These are phyloP conservation scores for Musa beccarii DNA, from an alignment of 176 grass and related monocot genomes.

Conservation along the genomic window DNA sequence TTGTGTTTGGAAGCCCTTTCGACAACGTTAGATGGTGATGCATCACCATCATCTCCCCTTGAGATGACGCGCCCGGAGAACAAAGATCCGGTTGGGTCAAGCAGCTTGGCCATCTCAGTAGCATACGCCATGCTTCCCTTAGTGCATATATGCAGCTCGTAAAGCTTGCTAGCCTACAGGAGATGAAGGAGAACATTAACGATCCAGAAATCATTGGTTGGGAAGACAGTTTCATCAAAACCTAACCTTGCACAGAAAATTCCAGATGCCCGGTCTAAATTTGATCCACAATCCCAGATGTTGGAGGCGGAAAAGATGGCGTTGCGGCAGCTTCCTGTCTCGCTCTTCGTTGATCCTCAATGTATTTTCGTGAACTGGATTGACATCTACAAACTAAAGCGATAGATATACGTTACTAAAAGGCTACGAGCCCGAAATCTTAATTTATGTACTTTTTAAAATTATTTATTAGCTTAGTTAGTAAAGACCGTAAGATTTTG, in stretches of 20 bases:
- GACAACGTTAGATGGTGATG: too few species aligned
- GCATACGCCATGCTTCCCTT: slow-evolving; percentile 97
- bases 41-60: slow-evolving; percentile 71
- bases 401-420: too few species aligned
- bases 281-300: slow-evolving; percentile 99
- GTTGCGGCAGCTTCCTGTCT: slow-evolving; percentile 53
- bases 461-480: too few species aligned
- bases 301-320: slow-evolving; percentile 71
- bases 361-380: slow-evolving; percentile 62
- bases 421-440: too few species aligned
- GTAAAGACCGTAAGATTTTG: too few species aligned
- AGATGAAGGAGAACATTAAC: too few species aligned
- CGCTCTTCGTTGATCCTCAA: slow-evolving; percentile 88
- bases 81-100: slow-evolving; percentile 67
- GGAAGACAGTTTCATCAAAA: too few species aligned
- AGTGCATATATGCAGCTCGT: slow-evolving; percentile 88
- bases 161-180: slow-evolving; percentile 70
- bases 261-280: slow-evolving; percentile 93
- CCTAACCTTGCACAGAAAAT: slow-evolving; percentile 45
- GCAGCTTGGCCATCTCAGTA: slow-evolving; percentile 93
- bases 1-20: slow-evolving; percentile 77
- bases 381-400: slow-evolving; percentile 81
- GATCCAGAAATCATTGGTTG: too few species aligned
- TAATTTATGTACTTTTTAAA: too few species aligned
- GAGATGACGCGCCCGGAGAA: slow-evolving; percentile 90